phyloP scores from a whole-genome alignment of 345 rosid genomes.

The Murraya koenigii region DNA sequence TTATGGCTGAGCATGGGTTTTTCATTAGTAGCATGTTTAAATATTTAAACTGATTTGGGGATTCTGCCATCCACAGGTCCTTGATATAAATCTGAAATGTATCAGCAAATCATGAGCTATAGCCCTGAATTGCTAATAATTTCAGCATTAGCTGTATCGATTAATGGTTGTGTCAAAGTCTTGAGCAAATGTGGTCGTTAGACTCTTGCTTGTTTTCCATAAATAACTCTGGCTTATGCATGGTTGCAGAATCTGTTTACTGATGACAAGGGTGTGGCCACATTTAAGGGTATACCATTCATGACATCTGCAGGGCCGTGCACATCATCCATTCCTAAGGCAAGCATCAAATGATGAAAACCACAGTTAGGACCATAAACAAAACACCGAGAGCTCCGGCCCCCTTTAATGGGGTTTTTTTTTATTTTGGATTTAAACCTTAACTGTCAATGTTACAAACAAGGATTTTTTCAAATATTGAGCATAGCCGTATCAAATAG shows the following conservation, averaged over 20 bases:
- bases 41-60: background rate
- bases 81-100: background rate
- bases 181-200: background rate
- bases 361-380: background rate
- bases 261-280: constrained; percentile 89
- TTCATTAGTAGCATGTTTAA: background rate
- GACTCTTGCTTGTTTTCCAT: background rate
- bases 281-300: constrained; percentile 84
- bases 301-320: constrained; percentile 93
- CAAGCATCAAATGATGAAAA: constrained; percentile 59
- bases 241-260: constrained; percentile 78
- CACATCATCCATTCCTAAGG: constrained; percentile 73
- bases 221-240: constrained; percentile 1
- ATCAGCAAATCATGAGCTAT: background rate
- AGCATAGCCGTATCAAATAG: constrained; percentile 12
- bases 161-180: background rate
- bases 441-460: background rate
- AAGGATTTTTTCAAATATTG: too few relatives aligned
- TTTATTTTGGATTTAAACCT: background rate
- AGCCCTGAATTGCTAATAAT: background rate
- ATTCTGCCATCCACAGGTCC: background rate
- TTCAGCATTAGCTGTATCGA: background rate
- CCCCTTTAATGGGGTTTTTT: constrained; percentile 5
- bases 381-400: background rate
- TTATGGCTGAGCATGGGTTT: background rate